A percentile compares a stretch with the other conserved stretches of the same genome.
These are phyloP conservation scores for Botrytis galanthina DNA, from an alignment of 2,329 filamentous ascomycete species.

Conservation along the genomic window DNA sequence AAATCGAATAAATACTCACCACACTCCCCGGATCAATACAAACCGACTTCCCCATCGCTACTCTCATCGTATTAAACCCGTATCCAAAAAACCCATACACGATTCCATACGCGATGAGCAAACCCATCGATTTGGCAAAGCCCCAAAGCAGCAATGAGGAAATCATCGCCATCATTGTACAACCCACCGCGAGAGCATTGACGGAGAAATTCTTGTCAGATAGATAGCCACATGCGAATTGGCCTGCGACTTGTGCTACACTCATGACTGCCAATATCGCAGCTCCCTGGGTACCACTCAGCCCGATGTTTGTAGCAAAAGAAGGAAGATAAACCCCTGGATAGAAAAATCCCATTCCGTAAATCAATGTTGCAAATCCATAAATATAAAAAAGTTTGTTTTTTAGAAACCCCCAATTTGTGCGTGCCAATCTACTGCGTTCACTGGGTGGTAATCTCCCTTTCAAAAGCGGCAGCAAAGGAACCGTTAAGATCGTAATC, in stretches of 20 bases:
- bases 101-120: not conserved
- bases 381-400: not conserved
- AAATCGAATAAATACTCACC: not conserved
- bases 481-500: constrained; percentile 41
- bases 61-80: not conserved
- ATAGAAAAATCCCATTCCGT: not conserved
- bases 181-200: not conserved
- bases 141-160: not conserved
- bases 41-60: not conserved
- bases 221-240: not conserved
- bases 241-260: not conserved
- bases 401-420: not conserved
- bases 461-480: not conserved
- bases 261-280: not conserved
- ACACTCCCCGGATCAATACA: not conserved
- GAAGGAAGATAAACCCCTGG: not conserved
- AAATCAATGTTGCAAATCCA: not conserved
- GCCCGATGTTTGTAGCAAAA: not conserved
- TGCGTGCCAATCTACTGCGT: not conserved
- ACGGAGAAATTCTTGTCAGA: not conserved
- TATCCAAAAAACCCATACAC: not conserved
- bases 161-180: not conserved
- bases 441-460: not conserved
- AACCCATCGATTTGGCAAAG: not conserved
- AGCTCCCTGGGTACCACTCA: not conserved